These are phyloP conservation scores for Elaeagnus macrophylla DNA, from an alignment of 306 rosid species.

Conservation along the genomic window DNA sequence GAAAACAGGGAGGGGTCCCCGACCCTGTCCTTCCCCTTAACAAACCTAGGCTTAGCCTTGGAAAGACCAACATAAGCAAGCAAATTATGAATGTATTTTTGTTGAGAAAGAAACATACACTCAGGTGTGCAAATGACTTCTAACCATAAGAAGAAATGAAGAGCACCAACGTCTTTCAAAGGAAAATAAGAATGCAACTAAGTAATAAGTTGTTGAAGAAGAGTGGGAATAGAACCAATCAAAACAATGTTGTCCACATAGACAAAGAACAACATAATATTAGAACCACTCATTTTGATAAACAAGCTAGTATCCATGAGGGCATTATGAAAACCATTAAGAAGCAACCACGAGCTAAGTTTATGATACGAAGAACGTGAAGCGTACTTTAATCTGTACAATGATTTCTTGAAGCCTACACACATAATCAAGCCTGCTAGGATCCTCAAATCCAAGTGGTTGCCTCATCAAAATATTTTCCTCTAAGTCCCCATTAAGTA, in stretches of 20 bases:
- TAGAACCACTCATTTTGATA: no score
- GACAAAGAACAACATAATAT: not conserved
- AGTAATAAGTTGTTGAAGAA: not conserved
- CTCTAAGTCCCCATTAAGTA: not conserved
- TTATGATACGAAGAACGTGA: not conserved
- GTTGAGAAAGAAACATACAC: no score
- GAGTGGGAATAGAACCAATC: not conserved
- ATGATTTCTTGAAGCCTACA: not conserved
- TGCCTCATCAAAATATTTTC: not conserved
- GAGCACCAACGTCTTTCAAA: not conserved
- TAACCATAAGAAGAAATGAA: not conserved
- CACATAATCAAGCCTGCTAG: not conserved
- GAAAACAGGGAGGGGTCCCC: no score
- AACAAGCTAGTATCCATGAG: not conserved
- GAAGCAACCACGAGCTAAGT: not conserved
- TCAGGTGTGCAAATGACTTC: not conserved
- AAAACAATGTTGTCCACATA: not conserved
- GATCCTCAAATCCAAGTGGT: not conserved
- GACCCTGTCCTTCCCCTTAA: no score
- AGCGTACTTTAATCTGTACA: not conserved
- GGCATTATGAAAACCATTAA: not conserved
- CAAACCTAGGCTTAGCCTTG: no score
- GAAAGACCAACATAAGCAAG: no score
- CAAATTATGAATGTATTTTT: no score
- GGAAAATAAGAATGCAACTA: not conserved